phyloP scores from a whole-genome alignment of 2,329 filamentous ascomycete genomes.

The Aspergillus unguis region DNA sequence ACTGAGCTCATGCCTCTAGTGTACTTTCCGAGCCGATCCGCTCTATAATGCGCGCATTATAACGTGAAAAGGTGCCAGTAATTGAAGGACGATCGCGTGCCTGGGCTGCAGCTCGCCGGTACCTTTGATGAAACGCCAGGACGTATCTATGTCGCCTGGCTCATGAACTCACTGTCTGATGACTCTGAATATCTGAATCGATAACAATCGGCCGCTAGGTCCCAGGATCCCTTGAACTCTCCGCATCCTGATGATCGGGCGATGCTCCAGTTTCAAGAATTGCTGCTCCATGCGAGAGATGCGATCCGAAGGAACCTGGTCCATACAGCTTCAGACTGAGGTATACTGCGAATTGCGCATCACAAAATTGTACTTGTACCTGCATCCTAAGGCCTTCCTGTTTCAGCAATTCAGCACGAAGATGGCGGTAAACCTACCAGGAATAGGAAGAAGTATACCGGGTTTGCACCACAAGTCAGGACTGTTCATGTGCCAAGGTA shows the following conservation, averaged over 20 bases:
- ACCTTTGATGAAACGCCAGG: conserved; percentile 6
- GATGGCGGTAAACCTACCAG: background rate
- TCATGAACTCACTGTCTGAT: background rate
- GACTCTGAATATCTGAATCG: conserved; percentile 11
- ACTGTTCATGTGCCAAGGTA: conserved; percentile 1
- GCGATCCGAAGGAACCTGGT: background rate
- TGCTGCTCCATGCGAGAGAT: conserved; percentile 1
- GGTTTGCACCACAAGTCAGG: background rate
- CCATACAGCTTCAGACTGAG: background rate
- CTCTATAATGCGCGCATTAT: conserved; percentile 5
- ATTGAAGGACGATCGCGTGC: background rate
- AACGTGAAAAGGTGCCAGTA: background rate
- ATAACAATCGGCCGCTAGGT: conserved; percentile 18
- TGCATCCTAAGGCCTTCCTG: no score
- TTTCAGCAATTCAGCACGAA: background rate
- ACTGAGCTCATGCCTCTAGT: background rate
- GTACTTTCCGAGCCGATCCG: background rate
- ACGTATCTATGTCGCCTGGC: background rate
- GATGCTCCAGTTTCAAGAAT: background rate
- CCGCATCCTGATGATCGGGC: conserved; percentile 4
- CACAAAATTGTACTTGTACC: background rate
- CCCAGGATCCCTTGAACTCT: conserved; percentile 12
- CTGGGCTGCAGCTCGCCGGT: conserved; percentile 19
- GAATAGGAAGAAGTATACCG: background rate
- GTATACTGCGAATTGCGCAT: conserved; percentile 1